Conservation (phyloP, 139 green algal genomes). For the Ulvella scutata region DNA sequence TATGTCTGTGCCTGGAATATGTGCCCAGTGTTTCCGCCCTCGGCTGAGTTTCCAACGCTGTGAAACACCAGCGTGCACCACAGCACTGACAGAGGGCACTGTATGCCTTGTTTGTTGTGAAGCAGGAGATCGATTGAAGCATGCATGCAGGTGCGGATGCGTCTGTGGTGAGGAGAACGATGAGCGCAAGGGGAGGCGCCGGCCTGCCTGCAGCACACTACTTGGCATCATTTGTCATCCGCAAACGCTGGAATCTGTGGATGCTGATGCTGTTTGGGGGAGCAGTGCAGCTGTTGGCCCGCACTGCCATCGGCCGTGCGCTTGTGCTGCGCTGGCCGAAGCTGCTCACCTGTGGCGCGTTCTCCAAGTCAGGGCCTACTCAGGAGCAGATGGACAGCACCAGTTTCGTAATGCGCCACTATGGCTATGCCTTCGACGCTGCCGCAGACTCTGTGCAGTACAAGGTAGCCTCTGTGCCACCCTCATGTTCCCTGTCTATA, state of each 20-base stretch:
- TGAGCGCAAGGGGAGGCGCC: constrained; percentile 8
- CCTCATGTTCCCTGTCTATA: not conserved
- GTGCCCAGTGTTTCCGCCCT: not conserved
- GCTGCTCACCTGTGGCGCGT: constrained; percentile 28
- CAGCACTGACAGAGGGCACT: no score
- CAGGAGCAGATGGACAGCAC: constrained; percentile 33
- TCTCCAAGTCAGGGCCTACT: constrained; percentile 33
- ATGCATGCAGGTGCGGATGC: constrained; percentile 34
- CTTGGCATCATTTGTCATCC: constrained; percentile 24
- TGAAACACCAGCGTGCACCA: no score
- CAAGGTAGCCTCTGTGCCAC: not conserved
- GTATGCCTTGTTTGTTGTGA: no score
- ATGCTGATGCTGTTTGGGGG: constrained; percentile 30
- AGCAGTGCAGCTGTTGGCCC: constrained; percentile 22
- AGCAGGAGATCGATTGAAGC: no score
- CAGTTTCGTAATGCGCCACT: constrained; percentile 14
- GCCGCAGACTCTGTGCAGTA: not conserved
- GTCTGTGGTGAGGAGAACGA: constrained; percentile 34
- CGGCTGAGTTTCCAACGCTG: not conserved
- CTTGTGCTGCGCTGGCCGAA: constrained; percentile 23
- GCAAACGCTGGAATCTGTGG: constrained; percentile 7
- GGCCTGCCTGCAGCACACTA: constrained; percentile 28
- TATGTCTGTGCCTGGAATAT: no score
- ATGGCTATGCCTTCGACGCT: constrained; percentile 6
- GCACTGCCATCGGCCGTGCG: constrained; percentile 20